Evolutionary conservation across 176 grass and related monocot species (phyloP).

Genomic region (Oryza meridionalis): DNA sequence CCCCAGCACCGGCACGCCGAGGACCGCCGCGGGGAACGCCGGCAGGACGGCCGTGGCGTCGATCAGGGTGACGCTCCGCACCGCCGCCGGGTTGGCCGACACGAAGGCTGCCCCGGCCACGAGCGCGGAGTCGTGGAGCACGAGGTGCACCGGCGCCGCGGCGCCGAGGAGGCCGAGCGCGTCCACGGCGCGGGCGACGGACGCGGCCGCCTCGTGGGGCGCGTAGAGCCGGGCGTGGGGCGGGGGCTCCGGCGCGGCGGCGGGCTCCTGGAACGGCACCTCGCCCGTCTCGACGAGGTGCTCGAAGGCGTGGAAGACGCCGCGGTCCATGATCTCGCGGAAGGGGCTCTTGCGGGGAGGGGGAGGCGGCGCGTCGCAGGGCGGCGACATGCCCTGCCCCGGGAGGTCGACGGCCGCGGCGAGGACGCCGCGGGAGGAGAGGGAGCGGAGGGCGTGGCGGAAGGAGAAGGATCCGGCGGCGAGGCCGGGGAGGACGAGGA

Average conservation of each 20-base stretch:
- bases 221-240: slow-evolving; percentile 38
- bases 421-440: slow-evolving; percentile 45
- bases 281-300: slow-evolving; percentile 73
- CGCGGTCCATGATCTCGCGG: slow-evolving; percentile 61
- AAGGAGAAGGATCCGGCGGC: slow-evolving; percentile 77
- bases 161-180: slow-evolving; percentile 40
- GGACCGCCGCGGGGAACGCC: slow-evolving; percentile 72
- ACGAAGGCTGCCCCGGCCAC: slow-evolving; percentile 55
- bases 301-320: slow-evolving; percentile 86
- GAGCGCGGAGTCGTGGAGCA: slow-evolving; percentile 75
- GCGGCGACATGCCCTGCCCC: slow-evolving; percentile 55
- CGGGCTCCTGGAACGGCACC: slow-evolving; percentile 60
- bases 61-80: slow-evolving; percentile 68
- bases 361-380: not conserved
- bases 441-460: slow-evolving; percentile 44
- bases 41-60: slow-evolving; percentile 52
- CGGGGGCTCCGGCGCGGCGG: not conserved
- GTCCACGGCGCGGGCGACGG: slow-evolving; percentile 51
- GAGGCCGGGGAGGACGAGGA: slow-evolving; percentile 67
- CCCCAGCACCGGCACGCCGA: slow-evolving; percentile 63
- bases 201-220: slow-evolving; percentile 41
- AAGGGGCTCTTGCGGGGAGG: slow-evolving; percentile 25
- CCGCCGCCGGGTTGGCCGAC: slow-evolving; percentile 38
- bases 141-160: slow-evolving; percentile 57
- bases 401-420: slow-evolving; percentile 62